Base-by-base conservation (phyloP, 2,329 filamentous ascomycete species). In the Colletotrichum costaricense region DNA sequence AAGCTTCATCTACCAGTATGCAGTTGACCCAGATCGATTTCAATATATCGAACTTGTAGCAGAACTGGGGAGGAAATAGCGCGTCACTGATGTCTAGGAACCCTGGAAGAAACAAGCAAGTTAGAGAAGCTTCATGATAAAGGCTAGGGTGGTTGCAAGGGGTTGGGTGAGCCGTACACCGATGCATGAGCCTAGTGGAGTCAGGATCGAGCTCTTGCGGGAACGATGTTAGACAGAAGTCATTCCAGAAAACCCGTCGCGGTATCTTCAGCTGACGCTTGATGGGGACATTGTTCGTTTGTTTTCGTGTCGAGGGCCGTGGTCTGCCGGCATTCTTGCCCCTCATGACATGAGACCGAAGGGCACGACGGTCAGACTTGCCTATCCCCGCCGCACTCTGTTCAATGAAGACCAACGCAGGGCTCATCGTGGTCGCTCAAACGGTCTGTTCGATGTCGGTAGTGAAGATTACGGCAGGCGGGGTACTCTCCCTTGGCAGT, bases 321-420 rank as follows among this genome's bases (percentile, higher is more conserved):
- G 63, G 63, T 24, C 52, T 66, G 63, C 63, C 63, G 30, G 63
- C 63, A 57, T 66, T 66, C 63, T 66, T 66, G 52, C 63, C 63
- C 63, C 63, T 66, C 63, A 66, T 66, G 19, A 66, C 63, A 57
- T 66, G 52, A 46, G 52, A 66, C 28, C 63, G 63, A 66, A 66
- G 63, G 33, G 52, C 52, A 19, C 63, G 63, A 16, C 63, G 63
- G 33, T 66, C 63, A 3, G n/a, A 30, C 55, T 56, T 57, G 52
- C 52, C 63, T 46, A 66, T 66, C 5, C 52, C 63, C 22, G 63
- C 52, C 35, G 35, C 35, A 38, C 16, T 38, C 35, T 38, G 35
- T 38, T 38, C 35, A 6, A 38, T 38, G 35, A 38, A 38, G 14
- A 38, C 35, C 12, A 38, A 12, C 35, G 35, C 35, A 38, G 35